Base-by-base conservation (phyloP, 176 grass and related monocot genomes). In the Lolium multiflorum region DNA sequence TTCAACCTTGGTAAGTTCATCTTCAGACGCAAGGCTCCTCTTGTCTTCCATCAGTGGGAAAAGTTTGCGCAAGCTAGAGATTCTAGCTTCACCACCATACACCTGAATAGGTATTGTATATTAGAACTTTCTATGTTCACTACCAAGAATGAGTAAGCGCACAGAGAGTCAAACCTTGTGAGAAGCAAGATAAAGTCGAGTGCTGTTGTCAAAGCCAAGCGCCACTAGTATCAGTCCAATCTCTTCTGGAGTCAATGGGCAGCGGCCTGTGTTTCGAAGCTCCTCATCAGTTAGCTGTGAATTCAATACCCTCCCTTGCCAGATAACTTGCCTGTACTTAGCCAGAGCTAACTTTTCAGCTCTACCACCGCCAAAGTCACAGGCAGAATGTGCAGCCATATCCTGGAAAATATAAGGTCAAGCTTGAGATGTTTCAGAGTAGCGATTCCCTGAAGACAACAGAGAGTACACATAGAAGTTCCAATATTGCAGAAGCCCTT, bases 301-400 rank as follows among this genome's bases (percentile, higher is more conserved):
- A 70, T 98, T 98, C 57, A 91, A 86, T 71, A 98, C 93, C 77
- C 93, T 89, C 39, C 93, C 93, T 90, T 95, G 93, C 96, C 96
- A 98, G 73, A 98, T 92, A 75, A 95, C 91, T 79, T 95, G 93
- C 74, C 96, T 92, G 69, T 98, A 98, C 71, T 98, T 98, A 49
- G 93, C 96, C 37, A 98, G 52, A 83, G 96, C 96, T 82, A 98
- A 74, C 63, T 86, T 88, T 83, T 98, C 96, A 82, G 93, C 93
- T 88, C 83, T 94, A 50, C 96, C 96, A 66, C 93, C 93, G 21
- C 91, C 93, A 66, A 98, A 98, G 79, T 98, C 87, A 66, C 93
- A 98, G 14, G 93, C 86, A 84, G 93, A 98, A 86, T 98, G 96
- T 72, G 96, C 96, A 81, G 93, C 93, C 93, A 98, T 98, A 82